Base-by-base conservation (phyloP, 1,284 basidiomycete genomes). In the Sporisorium reilianum region DNA sequence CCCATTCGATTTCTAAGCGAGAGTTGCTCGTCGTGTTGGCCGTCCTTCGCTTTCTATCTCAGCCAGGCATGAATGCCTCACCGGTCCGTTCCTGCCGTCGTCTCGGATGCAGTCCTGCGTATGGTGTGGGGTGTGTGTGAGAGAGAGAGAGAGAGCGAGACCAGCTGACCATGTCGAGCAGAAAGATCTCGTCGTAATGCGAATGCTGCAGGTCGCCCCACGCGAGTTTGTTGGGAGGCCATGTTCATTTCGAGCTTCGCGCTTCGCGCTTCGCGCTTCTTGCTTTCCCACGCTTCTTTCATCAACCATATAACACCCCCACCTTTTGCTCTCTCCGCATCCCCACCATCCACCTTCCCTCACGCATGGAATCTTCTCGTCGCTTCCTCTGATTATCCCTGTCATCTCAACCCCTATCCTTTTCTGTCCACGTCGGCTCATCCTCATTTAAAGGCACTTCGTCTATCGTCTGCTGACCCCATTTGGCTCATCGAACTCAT, bases 311-410 rank as follows among this genome's bases (percentile, higher is more conserved):
- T 36, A 51, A 38, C 20, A 40, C 52, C 40, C 36, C 20, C 40
- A 36, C 36, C 20, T 23, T 46, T 12, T 18, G 12, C 54, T 41
- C 34, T 26, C 41, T 16, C 5, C 38, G 18, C 38, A 23, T 44
- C 53, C 32, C 32, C 42, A 45, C 22, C 30, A 36, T 25, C 22
- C 18, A n/a, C 34, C 22, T 26, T 40, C 8, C 64, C 48, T 26
- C 42, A 18, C 48, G 61, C 61, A 64, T 57, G 42, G 61, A 64
- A 64, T 11, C 36, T 64, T 64, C 61, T 48, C 26, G 14, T 30
- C 28, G 7, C 28, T 53, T 57, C 48, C 41, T 49, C 18, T 28
- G 8, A 20, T 20, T 20, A 38, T 8, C 18, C 3, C 36, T 16
- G 5, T 34, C 48, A n/a, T 10, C 30, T 34, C 30, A 2, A 34